Evolutionary conservation across 2,329 filamentous ascomycete genomes (phyloP), one percentile per base, ranked within the genome.

Genomic region (Calycina herbarum): DNA sequence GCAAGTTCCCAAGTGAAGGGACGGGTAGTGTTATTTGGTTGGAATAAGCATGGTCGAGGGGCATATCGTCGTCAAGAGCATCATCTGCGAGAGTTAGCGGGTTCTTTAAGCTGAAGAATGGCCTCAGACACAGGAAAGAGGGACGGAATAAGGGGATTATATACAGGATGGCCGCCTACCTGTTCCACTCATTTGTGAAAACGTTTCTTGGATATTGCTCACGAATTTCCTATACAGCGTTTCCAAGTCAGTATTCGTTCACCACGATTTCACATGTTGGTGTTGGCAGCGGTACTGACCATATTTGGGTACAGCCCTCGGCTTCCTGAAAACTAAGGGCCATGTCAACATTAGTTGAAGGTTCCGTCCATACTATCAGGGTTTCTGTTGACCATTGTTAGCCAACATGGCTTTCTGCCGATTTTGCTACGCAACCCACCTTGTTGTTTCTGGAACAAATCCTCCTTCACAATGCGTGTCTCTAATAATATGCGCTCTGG

Each of bases 361-460:
- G 86, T 77, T 98, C 95, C 48, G 94, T 97, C 95, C 95, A 99
- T 67, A 99, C 94, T 68, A 99, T 98, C 67, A 99, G 86, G 3
- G 95, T 99, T 78, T 98, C 94, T 96, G 63, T 45, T 56, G 20
- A 64, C 15, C n/a, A 62, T 27, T 13, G 35, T 59, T 3, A 75
- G 71, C 68, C 24, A 35, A 31, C 66, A 68, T 72, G 69, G 75
- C 69, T 70, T 67, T 70, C 67, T 17, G 13, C 4, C 64, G 58
- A 65, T 72, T 71, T 66, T 35, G 59, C 67, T 45, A 24, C 48
- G 59, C 57, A 57, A 40, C 59, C 77, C 85, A 90, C 93, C 93
- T 89, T 98, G 94, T 79, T 99, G 95, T 80, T 97, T 97, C 80
- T 98, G 94, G 77, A 98, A 98, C 66, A 92, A 91, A 86, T 98